Evolutionary conservation across 352 stramenopile genomes (phyloP), one percentile per base, ranked within the genome.

Genomic region (Elongisporangium undulatum): DNA sequence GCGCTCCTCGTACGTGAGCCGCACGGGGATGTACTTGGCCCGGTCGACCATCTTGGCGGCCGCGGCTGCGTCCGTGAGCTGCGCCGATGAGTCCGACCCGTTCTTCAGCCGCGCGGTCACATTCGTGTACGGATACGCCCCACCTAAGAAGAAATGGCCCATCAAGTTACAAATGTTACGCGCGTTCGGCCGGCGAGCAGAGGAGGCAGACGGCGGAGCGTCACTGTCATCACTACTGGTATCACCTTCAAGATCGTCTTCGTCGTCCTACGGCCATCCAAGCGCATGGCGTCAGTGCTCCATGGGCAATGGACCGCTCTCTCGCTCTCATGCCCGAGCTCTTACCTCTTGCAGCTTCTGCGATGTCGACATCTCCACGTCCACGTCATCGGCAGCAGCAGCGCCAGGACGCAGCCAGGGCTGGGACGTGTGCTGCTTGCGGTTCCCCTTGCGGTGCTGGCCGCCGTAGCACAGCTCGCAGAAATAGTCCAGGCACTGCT

Each of bases 11-110:
- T 97, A 95, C 26, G 87, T 97, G 29, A 99, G 79, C 19, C 96
- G 91, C 62, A 99, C 69, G n/a, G 96, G 96, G 59, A 99, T 98
- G 74, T 90, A 98, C 75, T 98, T 98, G 66, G 94, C 85, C 58
- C 96, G 85, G 67, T 98, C 93, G 38, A 88, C 69, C 68, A 98
- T 88, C 19, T 68, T 74, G n/a, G 58, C 38, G 7, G 65, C 65
- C 41, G 55, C 53, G 54, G 21, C 49, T 2, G 57, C 7, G 6
- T 54, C 29, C 2, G 53, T 55, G 4, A 53, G 45, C 29, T 55
- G 22, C 17, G 55, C 24, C 3, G 52, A 13, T 9, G 34, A 39
- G n/a, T 39, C 24, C 9, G 19, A 55, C 8, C 39, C 49, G 53
- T 61, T 51, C 41, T 61, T 57, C 45, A 59, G 55, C 24, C 17